Percentiles rank a stretch among this genome's conserved stretches.
phyloP scores from a whole-genome alignment of 257 asterid genomes.

The Solanum piurae region DNA sequence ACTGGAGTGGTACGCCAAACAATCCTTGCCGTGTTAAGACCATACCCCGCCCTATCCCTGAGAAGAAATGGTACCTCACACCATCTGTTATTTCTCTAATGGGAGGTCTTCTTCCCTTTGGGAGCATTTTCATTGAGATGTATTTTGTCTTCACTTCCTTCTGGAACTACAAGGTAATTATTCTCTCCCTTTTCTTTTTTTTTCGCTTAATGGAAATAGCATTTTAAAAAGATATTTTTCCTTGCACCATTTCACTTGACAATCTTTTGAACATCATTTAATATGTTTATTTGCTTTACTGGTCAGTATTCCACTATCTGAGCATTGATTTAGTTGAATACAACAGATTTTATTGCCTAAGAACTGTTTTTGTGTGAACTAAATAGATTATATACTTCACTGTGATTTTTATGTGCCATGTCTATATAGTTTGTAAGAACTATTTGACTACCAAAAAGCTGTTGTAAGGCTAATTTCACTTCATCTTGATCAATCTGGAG shows the following conservation, averaged over 20 bases:
- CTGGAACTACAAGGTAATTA: slow-evolving; percentile 81
- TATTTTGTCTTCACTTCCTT: slow-evolving; percentile 87
- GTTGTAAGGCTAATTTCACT: not conserved
- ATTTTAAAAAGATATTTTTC: not conserved
- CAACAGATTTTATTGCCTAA: not conserved
- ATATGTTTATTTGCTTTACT: not conserved
- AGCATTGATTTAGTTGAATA: not conserved
- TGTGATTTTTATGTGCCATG: not conserved
- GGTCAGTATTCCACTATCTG: not conserved
- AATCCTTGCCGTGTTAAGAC: slow-evolving; percentile 88
- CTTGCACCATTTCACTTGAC: not conserved
- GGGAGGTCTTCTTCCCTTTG: slow-evolving; percentile 89
- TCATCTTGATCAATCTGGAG: not conserved
- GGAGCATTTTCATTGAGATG: slow-evolving; percentile 84
- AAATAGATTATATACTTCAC: not conserved
- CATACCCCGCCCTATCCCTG: slow-evolving; percentile 84
- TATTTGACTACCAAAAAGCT: not conserved
- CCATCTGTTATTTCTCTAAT: slow-evolving; percentile 64
- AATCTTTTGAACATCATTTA: not conserved
- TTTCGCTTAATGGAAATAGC: not conserved
- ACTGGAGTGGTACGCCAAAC: slow-evolving; percentile 73
- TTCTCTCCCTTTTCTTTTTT: not conserved
- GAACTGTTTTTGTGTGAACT: not conserved
- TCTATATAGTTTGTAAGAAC: not conserved
- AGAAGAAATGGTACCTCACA: slow-evolving; percentile 76